phyloP scores from a whole-genome alignment of 331 rosid species.

The Prunus yedoensis region DNA sequence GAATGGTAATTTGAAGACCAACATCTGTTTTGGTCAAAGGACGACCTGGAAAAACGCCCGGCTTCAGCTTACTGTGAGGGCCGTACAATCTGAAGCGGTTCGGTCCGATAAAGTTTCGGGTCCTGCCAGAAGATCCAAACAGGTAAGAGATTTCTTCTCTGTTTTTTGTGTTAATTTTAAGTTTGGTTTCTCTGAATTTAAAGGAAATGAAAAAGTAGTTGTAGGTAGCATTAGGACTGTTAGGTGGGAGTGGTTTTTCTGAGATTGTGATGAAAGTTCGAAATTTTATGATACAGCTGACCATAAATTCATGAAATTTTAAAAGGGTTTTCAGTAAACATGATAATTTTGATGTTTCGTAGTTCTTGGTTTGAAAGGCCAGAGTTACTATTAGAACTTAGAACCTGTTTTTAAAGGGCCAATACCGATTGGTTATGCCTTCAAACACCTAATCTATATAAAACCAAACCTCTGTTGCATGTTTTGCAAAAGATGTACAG shows the following conservation, averaged over 20 bases:
- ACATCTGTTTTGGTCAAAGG: conserved; percentile 47
- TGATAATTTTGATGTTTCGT: background rate
- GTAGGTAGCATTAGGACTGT: too few relatives aligned
- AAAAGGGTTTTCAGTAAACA: background rate
- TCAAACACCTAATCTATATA: too few relatives aligned
- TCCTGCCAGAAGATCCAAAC: conserved; percentile 36
- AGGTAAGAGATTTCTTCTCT: conserved; percentile 41
- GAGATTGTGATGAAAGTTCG: background rate
- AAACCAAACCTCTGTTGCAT: background rate
- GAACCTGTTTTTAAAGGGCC: too few relatives aligned
- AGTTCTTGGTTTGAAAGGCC: conserved; percentile 4
- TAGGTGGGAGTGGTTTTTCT: background rate
- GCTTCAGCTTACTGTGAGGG: conserved; percentile 45
- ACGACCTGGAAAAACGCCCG: conserved; percentile 44
- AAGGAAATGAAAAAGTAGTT: background rate
- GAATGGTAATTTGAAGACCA: conserved; percentile 36
- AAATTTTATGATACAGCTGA: background rate
- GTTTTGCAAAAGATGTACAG: background rate
- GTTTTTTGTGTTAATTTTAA: background rate
- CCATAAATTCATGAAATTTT: background rate
- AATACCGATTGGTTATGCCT: too few relatives aligned
- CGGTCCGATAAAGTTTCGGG: conserved; percentile 32
- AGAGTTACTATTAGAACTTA: background rate
- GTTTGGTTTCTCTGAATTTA: conserved; percentile 27
- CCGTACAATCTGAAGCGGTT: conserved; percentile 49